Evolutionary conservation across 2,329 filamentous ascomycete species (phyloP), one percentile per base, ranked within the genome.

Genomic region (Lasiodiplodia theobromae): DNA sequence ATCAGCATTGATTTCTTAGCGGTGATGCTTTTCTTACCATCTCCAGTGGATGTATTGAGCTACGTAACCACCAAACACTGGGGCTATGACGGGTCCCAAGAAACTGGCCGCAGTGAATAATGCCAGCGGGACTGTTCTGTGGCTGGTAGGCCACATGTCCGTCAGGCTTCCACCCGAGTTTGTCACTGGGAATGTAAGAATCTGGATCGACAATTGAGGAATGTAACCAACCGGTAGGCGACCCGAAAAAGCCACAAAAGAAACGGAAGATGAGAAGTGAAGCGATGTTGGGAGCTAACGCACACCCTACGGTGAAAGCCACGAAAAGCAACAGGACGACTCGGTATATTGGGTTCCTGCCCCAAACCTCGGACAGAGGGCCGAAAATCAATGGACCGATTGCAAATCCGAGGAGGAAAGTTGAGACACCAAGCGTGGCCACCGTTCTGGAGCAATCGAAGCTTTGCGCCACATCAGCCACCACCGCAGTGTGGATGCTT

Each of bases 61-160:
- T 7, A 87, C 79, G 62, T 86, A 86, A 0, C 86, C 86, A 7
- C 86, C 86, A 7, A 86, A 80, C 34, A 88, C 82, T 0, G 85
- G 84, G 10, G 86, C 52, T 25, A 67, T 51, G 23, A 67, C 65
- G 38, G 65, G 65, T 0, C 70, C 89, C 6, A 82, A 81, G 75
- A 86, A 84, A 16, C 84, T 84, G 2, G 82, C 84, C 72, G 83
- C 81, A 28, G 88, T 10, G 85, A 79, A 58, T 86, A 85, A 0
- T 85, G 79, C 65, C 84, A 80, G 76, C 84, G 90, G 82, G 88
- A 89, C 93, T 97, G 44, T 97, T 84, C 6, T 89, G 92, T 79
- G 97, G 92, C 56, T 91, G 91, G 18, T 95, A 81, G 3, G 92
- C 92, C 23, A 94, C 89, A 74, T 92, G 57, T 95, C 92, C 16